These are phyloP conservation scores for Hordeum pubiflorum DNA, from an alignment of 202 grass and related monocot genomes.

Conservation along the genomic window DNA sequence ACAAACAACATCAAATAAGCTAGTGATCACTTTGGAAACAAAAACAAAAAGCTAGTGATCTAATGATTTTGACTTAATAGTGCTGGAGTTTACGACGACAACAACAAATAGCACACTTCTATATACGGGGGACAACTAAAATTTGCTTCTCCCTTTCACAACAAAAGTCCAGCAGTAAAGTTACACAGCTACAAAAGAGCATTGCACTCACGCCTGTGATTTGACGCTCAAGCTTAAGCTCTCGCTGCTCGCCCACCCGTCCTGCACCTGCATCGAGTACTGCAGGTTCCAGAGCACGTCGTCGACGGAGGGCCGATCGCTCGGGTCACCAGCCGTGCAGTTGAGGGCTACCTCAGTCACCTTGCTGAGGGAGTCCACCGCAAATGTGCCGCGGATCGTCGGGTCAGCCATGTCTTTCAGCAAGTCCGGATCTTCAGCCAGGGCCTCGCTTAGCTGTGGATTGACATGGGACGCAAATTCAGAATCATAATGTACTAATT, in stretches of 20 bases:
- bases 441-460: conserved; percentile 42
- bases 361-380: conserved; percentile 63
- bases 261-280: conserved; percentile 89
- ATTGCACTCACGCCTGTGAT: conserved; percentile 10
- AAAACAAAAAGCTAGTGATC: neutral
- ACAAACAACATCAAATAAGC: neutral
- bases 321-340: conserved; percentile 37
- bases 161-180: neutral
- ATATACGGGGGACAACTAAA: neutral
- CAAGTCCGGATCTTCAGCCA: conserved; percentile 42
- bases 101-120: neutral
- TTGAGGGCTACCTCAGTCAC: conserved; percentile 59
- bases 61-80: neutral
- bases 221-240: conserved; percentile 48
- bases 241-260: conserved; percentile 85
- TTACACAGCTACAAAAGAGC: neutral
- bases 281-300: conserved; percentile 92
- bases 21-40: too few species aligned
- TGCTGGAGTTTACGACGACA: neutral
- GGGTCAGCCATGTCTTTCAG: conserved; percentile 59
- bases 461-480: neutral
- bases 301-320: conserved; percentile 62
- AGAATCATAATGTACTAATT: neutral
- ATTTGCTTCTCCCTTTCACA: neutral
- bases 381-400: conserved; percentile 51